phyloP scores from a whole-genome alignment of 225 moss, liverwort and hornwort species.

The Marchantia polymorpha region DNA sequence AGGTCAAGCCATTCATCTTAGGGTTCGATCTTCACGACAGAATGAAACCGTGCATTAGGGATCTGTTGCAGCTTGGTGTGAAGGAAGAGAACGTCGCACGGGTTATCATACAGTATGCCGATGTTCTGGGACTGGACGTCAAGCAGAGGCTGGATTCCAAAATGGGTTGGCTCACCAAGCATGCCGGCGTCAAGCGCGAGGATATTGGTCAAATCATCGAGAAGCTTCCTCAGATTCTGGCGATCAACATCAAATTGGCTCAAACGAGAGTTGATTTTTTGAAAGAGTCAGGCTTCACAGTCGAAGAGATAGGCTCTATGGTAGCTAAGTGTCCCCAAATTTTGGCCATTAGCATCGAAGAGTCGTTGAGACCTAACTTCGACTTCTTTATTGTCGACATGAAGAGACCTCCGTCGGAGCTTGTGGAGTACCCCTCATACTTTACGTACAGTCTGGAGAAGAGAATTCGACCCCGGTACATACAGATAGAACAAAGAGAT shows the following conservation, averaged over 20 bases:
- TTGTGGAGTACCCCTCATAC: slow-evolving; percentile 68
- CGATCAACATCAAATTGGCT: slow-evolving; percentile 65
- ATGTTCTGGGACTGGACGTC: slow-evolving; percentile 68
- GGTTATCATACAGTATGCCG: slow-evolving; percentile 76
- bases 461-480: slow-evolving; percentile 71
- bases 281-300: slow-evolving; percentile 54
- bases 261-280: slow-evolving; percentile 72
- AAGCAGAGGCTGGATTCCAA: slow-evolving; percentile 62
- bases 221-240: slow-evolving; percentile 81
- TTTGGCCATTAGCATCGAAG: slow-evolving; percentile 66
- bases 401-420: slow-evolving; percentile 62
- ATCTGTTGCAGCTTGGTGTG: slow-evolving; percentile 63
- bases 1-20: slow-evolving; percentile 82
- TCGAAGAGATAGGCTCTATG: slow-evolving; percentile 68
- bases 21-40: slow-evolving; percentile 63
- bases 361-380: slow-evolving; percentile 54
- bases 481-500: slow-evolving; percentile 50
- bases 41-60: slow-evolving; percentile 68
- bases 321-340: slow-evolving; percentile 75
- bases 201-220: slow-evolving; percentile 66
- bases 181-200: slow-evolving; percentile 64
- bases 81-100: slow-evolving; percentile 55
- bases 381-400: slow-evolving; percentile 61
- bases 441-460: slow-evolving; percentile 71
- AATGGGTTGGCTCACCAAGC: slow-evolving; percentile 70